Evolutionary conservation across 495 filamentous ascomycete genomes (phyloP).

Genomic region (Tuber borchii): DNA sequence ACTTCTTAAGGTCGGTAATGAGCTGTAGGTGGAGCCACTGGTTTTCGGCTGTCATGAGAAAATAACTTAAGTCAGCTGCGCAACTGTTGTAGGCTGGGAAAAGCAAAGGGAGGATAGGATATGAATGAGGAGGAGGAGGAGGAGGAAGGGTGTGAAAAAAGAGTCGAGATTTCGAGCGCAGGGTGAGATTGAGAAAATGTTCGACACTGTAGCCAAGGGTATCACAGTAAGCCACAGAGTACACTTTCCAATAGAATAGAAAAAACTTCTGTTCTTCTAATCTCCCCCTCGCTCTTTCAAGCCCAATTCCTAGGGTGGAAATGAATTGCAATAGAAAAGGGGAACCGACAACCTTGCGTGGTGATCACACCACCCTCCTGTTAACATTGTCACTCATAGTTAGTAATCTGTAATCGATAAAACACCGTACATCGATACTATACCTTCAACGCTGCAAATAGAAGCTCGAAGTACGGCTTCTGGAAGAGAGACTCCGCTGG

Average conservation of each 20-base stretch:
- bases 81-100: neutral
- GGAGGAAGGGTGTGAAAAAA: conserved; percentile 11
- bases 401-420: neutral
- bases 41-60: conserved; percentile 70
- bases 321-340: conserved; percentile 49
- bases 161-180: conserved; percentile 27
- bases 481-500: conserved; percentile 94
- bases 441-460: conserved; percentile 67
- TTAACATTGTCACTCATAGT: conserved; percentile 1
- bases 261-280: conserved; percentile 36
- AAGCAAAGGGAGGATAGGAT: conserved; percentile 16
- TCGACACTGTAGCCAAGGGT: conserved; percentile 26
- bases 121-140: conserved; percentile 7
- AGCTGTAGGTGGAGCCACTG: conserved; percentile 95
- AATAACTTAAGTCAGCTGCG: conserved; percentile 16
- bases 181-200: conserved; percentile 22
- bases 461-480: conserved; percentile 95
- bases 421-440: neutral
- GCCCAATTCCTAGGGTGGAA: conserved; percentile 20
- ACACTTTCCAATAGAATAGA: conserved; percentile 40
- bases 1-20: conserved; percentile 85
- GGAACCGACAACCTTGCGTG: conserved; percentile 99
- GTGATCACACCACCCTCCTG: conserved; percentile 94
- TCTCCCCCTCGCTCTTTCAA: conserved; percentile 35
- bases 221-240: conserved; percentile 36